A percentile compares a stretch with the other conserved stretches of the same genome.
Conservation (phyloP, 176 grass and related monocot genomes). For the Typha latifolia region DNA sequence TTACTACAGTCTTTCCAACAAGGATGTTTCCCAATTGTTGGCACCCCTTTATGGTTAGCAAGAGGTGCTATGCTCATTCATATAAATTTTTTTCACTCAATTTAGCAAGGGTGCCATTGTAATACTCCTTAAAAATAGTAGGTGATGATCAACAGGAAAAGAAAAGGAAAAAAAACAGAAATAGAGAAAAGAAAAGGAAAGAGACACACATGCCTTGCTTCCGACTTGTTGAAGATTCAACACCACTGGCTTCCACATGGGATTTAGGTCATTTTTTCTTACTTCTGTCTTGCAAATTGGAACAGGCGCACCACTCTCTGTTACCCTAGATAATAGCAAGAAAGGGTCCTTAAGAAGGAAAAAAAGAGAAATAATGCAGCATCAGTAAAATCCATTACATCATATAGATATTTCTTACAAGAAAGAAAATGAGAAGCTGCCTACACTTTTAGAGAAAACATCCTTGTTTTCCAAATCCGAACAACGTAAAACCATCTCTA, state of each 20-base stretch:
- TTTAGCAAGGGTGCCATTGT: background rate
- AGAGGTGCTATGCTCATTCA: background rate
- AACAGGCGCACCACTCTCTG: slow-evolving; percentile 61
- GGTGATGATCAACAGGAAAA: background rate
- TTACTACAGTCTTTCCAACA: background rate
- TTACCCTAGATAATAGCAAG: slow-evolving; percentile 86
- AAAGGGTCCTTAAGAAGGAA: slow-evolving; percentile 64
- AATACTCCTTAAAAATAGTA: background rate
- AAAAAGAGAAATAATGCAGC: slow-evolving; percentile 20
- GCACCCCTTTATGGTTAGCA: background rate
- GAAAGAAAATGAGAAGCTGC: background rate
- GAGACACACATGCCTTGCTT: slow-evolving; percentile 59
- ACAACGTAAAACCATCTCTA: slow-evolving; percentile 82
- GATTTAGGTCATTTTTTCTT: slow-evolving; percentile 96
- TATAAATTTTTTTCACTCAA: background rate
- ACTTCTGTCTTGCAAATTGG: slow-evolving; percentile 99
- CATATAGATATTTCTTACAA: background rate
- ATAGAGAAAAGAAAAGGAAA: slow-evolving; percentile 6
- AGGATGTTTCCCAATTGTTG: background rate
- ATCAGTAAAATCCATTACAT: slow-evolving; percentile 17
- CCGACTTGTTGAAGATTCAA: slow-evolving; percentile 96
- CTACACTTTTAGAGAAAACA: slow-evolving; percentile 97
- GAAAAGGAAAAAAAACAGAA: too few relatives aligned
- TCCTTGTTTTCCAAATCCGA: slow-evolving; percentile 93
- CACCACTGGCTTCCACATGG: slow-evolving; percentile 75